Conservation (phyloP, 2,329 filamentous ascomycete species). For the Cordyceps javanica region DNA sequence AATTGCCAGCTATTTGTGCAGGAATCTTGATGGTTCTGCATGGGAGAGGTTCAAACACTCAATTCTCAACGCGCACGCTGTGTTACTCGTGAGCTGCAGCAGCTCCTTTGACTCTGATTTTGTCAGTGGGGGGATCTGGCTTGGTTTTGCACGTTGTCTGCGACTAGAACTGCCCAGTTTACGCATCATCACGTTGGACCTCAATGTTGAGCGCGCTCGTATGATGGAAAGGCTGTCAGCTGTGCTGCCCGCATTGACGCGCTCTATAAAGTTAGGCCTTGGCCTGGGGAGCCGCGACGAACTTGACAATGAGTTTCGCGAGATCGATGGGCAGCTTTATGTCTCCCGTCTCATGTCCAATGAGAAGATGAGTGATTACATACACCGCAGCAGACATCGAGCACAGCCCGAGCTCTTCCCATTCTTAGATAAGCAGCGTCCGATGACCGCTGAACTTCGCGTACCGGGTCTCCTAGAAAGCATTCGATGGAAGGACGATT, state of each 20-base stretch:
- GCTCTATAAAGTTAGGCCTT: conserved; percentile 12
- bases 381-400: conserved; percentile 10
- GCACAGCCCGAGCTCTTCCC: neutral
- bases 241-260: neutral
- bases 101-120: neutral
- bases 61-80: neutral
- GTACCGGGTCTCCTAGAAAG: conserved; percentile 17
- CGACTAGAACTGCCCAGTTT: neutral
- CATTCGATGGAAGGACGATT: conserved; percentile 17
- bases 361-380: neutral
- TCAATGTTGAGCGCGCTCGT: neutral
- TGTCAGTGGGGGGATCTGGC: neutral
- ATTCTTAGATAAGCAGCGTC: conserved; percentile 10
- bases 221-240: neutral
- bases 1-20: neutral
- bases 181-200: neutral
- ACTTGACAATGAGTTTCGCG: conserved; percentile 15
- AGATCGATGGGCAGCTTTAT: conserved; percentile 15
- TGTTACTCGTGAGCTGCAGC: neutral
- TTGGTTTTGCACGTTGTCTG: neutral
- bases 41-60: neutral
- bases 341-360: conserved; percentile 15
- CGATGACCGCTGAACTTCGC: conserved; percentile 14
- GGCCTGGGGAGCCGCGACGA: neutral
- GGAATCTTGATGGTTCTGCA: neutral